Evolutionary conservation across 805 yeast species (phyloP).

Genomic region (Candida wancherniae): DNA sequence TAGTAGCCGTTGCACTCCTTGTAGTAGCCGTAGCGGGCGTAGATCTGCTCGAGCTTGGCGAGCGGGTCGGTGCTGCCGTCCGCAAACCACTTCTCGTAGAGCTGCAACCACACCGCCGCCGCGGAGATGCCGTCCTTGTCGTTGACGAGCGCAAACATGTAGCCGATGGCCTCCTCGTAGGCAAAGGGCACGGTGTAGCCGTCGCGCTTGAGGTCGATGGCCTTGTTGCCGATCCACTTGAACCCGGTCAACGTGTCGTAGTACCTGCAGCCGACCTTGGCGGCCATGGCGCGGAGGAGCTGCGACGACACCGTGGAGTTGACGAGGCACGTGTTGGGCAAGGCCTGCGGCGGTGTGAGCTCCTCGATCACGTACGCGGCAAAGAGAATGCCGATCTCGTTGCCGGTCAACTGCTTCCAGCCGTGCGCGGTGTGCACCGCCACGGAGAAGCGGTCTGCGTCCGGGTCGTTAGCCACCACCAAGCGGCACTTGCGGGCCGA

Average conservation of each 20-base stretch:
- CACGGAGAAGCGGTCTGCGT: conserved; percentile 88
- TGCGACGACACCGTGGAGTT: conserved; percentile 94
- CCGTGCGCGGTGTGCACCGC: conserved; percentile 50
- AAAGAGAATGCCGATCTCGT: conserved; percentile 83
- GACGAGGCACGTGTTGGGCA: conserved; percentile 48
- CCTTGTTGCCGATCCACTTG: conserved; percentile 94
- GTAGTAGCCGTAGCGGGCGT: conserved; percentile 67
- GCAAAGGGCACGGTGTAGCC: conserved; percentile 82
- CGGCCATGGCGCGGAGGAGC: conserved; percentile 66
- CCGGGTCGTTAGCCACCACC: conserved; percentile 92
- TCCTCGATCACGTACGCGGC: conserved; percentile 56
- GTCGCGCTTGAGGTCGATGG: conserved; percentile 59
- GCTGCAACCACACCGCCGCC: conserved; percentile 65
- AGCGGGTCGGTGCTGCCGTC: conserved; percentile 35
- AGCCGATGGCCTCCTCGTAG: conserved; percentile 94
- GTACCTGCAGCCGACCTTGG: conserved; percentile 52
- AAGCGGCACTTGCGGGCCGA: conserved; percentile 43
- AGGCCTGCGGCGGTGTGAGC: conserved; percentile 18
- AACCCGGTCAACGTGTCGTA: conserved; percentile 91
- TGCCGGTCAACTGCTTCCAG: conserved; percentile 86
- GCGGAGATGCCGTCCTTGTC: conserved; percentile 95
- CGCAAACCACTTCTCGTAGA: conserved; percentile 51
- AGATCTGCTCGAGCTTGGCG: conserved; percentile 55
- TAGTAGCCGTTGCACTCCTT: conserved; percentile 88
- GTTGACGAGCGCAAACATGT: conserved; percentile 77